Evolutionary conservation across 805 yeast genomes (phyloP).

Genomic region (Candida boidinii): DNA sequence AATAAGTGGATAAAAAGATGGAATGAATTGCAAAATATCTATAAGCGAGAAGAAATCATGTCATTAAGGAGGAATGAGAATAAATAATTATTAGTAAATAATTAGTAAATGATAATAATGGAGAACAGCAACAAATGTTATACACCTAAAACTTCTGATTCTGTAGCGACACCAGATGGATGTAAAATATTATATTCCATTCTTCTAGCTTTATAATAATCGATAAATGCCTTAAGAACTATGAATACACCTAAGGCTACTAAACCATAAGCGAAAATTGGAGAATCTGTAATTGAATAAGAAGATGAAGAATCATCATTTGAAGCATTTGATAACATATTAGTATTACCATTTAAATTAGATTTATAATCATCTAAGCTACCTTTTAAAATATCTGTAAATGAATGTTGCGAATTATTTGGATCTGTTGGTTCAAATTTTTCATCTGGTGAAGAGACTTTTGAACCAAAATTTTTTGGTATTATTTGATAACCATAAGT

Average conservation of each 20-base stretch:
- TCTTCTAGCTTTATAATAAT: slow-evolving; percentile 66
- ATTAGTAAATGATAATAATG: too few relatives aligned
- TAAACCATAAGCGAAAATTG: slow-evolving; percentile 52
- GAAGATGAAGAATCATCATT: slow-evolving; percentile 1
- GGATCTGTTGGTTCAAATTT: slow-evolving; percentile 53
- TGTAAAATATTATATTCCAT: slow-evolving; percentile 53
- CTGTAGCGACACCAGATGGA: slow-evolving; percentile 7
- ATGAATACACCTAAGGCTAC: slow-evolving; percentile 64
- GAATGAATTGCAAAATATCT: too few relatives aligned
- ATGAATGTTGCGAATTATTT: slow-evolving; percentile 36
- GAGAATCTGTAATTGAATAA: slow-evolving; percentile 25
- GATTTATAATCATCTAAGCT: slow-evolving; percentile 20
- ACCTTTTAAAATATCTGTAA: slow-evolving; percentile 14
- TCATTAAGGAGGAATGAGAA: too few relatives aligned
- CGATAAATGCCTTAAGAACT: slow-evolving; percentile 56
- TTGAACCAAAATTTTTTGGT: slow-evolving; percentile 29
- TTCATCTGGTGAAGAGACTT: slow-evolving; percentile 12
- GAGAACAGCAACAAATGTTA: too few relatives aligned
- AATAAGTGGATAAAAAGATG: too few relatives aligned
- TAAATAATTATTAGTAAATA: too few relatives aligned
- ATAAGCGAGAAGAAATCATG: too few relatives aligned
- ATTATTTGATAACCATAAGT: slow-evolving; percentile 56
- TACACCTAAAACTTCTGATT: not conserved
- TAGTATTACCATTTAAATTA: slow-evolving; percentile 7
- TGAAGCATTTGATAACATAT: slow-evolving; percentile 6